phyloP scores from a whole-genome alignment of 2,329 filamentous ascomycete genomes.

The Akanthomyces lecanii region DNA sequence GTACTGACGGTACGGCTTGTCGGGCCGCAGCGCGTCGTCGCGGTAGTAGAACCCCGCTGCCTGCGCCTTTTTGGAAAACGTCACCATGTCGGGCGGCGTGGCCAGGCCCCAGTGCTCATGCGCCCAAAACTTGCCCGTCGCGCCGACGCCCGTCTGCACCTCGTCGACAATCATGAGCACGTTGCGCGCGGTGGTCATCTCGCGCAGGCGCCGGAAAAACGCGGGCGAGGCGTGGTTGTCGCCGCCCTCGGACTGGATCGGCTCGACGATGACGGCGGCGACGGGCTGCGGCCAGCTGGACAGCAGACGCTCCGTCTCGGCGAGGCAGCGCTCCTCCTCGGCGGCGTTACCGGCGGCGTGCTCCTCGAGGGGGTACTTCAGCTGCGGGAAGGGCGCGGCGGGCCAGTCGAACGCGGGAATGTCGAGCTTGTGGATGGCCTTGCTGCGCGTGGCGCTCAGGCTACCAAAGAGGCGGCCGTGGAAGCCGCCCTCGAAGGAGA shows the following conservation, averaged over 20 bases:
- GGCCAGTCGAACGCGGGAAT: slow-evolving; percentile 96
- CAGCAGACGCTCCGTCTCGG: slow-evolving; percentile 79
- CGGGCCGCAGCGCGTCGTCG: slow-evolving; percentile 73
- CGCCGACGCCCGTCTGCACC: slow-evolving; percentile 89
- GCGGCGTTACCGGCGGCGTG: slow-evolving; percentile 73
- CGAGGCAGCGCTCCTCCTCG: slow-evolving; percentile 75
- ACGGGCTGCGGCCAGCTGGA: slow-evolving; percentile 73
- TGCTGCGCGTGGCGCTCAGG: slow-evolving; percentile 84
- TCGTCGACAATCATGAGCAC: slow-evolving; percentile 89
- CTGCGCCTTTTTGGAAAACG: slow-evolving; percentile 93
- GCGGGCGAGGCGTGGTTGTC: slow-evolving; percentile 87
- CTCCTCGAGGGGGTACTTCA: slow-evolving; percentile 83
- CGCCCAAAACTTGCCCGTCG: slow-evolving; percentile 92
- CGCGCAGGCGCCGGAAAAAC: slow-evolving; percentile 82
- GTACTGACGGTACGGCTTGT: slow-evolving; percentile 93
- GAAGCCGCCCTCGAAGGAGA: slow-evolving; percentile 85
- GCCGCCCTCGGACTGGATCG: slow-evolving; percentile 88
- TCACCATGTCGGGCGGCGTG: slow-evolving; percentile 84
- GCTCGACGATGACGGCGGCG: slow-evolving; percentile 80
- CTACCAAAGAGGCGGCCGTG: slow-evolving; percentile 87
- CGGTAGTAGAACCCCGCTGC: slow-evolving; percentile 90
- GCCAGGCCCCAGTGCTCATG: slow-evolving; percentile 89
- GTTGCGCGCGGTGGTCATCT: slow-evolving; percentile 69
- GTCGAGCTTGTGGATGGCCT: slow-evolving; percentile 91
- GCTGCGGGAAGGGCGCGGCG: slow-evolving; percentile 76